phyloP scores from a whole-genome alignment of 75 land plant genomes.

The Sequoia sempervirens region DNA sequence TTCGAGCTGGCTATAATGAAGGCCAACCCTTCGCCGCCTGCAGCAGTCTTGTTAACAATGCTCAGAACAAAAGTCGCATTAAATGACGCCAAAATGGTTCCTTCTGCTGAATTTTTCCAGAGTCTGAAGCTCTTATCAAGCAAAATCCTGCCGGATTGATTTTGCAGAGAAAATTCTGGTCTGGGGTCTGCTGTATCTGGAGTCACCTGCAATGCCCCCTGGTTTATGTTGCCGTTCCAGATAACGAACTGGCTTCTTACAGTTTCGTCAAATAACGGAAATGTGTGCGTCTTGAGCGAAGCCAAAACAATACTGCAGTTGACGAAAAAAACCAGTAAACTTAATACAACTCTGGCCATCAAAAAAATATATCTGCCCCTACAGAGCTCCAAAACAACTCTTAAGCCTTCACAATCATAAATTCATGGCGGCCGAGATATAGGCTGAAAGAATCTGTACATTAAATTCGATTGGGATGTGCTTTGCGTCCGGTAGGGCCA shows the following conservation, averaged over 20 bases:
- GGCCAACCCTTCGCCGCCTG: slow-evolving; percentile 48
- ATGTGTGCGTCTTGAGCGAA: background rate
- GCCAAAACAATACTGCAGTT: background rate
- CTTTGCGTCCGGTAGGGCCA: background rate
- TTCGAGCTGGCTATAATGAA: slow-evolving; percentile 27
- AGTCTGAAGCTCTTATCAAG: slow-evolving; percentile 6
- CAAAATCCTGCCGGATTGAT: slow-evolving; percentile 13
- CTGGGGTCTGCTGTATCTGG: background rate
- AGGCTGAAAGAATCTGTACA: background rate
- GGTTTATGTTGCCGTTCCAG: background rate
- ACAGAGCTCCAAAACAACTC: background rate
- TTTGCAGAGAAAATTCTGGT: background rate
- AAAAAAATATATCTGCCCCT: background rate
- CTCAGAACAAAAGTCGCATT: slow-evolving; percentile 43
- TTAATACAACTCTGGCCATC: background rate
- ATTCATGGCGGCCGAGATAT: background rate
- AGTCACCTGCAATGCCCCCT: slow-evolving; percentile 17
- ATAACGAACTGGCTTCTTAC: slow-evolving; percentile 6
- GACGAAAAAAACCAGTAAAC: background rate
- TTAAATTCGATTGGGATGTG: background rate
- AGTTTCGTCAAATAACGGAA: background rate
- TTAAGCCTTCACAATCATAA: background rate
- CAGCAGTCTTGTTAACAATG: slow-evolving; percentile 5
- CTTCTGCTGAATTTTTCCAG: background rate
- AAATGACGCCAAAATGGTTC: slow-evolving; percentile 26